A percentile compares a stretch with the other conserved stretches of the same genome.
These are phyloP conservation scores for Isatis tinctoria DNA, from an alignment of 345 rosid species.

Conservation along the genomic window DNA sequence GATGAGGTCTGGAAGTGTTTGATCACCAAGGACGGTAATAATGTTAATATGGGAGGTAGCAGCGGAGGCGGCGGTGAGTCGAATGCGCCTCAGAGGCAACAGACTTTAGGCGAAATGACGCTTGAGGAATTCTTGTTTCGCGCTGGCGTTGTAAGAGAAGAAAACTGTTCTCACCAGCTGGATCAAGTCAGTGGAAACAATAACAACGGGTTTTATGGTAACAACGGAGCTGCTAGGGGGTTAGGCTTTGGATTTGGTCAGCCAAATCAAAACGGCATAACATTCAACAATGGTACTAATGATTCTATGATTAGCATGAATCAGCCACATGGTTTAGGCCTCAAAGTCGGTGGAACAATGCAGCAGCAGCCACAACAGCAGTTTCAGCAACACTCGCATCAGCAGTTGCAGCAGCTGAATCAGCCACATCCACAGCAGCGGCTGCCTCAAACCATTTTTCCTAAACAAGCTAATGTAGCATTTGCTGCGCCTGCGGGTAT, in stretches of 20 bases:
- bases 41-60: slow-evolving; percentile 31
- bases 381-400: background rate
- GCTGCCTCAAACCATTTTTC: slow-evolving; percentile 42
- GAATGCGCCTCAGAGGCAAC: slow-evolving; percentile 45
- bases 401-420: slow-evolving; percentile 24
- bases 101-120: slow-evolving; percentile 72
- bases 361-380: slow-evolving; percentile 19
- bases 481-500: slow-evolving; percentile 58
- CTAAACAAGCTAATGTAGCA: slow-evolving; percentile 58
- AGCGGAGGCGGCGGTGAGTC: slow-evolving; percentile 35
- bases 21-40: slow-evolving; percentile 47
- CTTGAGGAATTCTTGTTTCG: slow-evolving; percentile 87
- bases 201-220: slow-evolving; percentile 46
- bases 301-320: slow-evolving; percentile 30
- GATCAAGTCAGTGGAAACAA: slow-evolving; percentile 33
- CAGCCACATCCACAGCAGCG: slow-evolving; percentile 22
- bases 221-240: slow-evolving; percentile 33
- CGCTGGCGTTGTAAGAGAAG: slow-evolving; percentile 90
- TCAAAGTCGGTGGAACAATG: slow-evolving; percentile 47
- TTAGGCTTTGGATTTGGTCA: slow-evolving; percentile 59
- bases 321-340: slow-evolving; percentile 44
- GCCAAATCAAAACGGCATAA: slow-evolving; percentile 41
- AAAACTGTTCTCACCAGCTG: slow-evolving; percentile 35
- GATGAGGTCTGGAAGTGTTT: slow-evolving; percentile 90
- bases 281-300: slow-evolving; percentile 36